Evolutionary conservation across 2,329 filamentous ascomycete genomes (phyloP), one percentile per base, ranked within the genome.

Genomic region (Fusarium protoensiforme): DNA sequence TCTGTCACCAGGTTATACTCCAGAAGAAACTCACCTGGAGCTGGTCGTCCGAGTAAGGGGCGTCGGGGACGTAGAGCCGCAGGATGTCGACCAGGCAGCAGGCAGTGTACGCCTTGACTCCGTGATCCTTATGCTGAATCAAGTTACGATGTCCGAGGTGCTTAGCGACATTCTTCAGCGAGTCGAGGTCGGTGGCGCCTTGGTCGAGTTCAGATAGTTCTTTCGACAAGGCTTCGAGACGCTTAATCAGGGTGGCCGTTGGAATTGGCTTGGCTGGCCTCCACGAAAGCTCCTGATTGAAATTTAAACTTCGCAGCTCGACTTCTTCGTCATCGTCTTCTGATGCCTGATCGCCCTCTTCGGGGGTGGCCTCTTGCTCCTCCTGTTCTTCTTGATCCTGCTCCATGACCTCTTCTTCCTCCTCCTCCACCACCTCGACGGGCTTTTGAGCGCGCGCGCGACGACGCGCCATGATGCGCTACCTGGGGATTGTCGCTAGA

Each of bases 81-180:
- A 99, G 89, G 75, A 99, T 93, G 81, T 99, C 96, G 63, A 98
- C 95, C 69, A 98, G 87, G 81, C 95, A 98, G 79, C 94, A 94
- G 48, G 95, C 92, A 35, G 94, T 90, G 86, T 93, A 98, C 29
- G 96, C 96, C 82, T 93, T 93, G 73, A 99, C 95, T 64, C 96
- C 96, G 74, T 92, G 93, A 82, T 99, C 96, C 85, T 97, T 97
- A 84, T 99, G 96, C 68, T 90, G 91, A 54, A 99, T 85, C 27
- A 99, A 87, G 78, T 96, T 94, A 69, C 92, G 91, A 72, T 92
- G 91, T 7, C 92, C 94, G 51, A 99, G 88, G 78, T 98, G 94
- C 80, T 95, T 93, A 61, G 96, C 94, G 71, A 97, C 93, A 59
- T 92, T 91, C 70, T 88, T 90, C 73, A 98, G 88, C n/a, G 94